Evolutionary conservation across 2,329 filamentous ascomycete genomes (phyloP), one percentile per base, ranked within the genome.

Genomic region (Ophiocordyceps camponoti-leonardi): DNA sequence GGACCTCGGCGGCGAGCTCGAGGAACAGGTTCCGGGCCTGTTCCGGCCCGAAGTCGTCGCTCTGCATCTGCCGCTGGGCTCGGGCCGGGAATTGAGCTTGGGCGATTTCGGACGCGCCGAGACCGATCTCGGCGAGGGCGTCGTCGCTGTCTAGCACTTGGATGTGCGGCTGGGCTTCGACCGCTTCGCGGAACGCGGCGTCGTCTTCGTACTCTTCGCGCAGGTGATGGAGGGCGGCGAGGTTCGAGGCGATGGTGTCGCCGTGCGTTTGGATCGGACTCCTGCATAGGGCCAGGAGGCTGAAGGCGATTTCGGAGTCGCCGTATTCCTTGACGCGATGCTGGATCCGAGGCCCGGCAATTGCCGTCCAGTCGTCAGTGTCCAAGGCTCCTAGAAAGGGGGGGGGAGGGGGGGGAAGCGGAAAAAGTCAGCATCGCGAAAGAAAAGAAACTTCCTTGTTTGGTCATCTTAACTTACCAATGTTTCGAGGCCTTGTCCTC

Each of bases 281-380:
- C 47, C 75, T 73, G 50, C 81, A 82, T 2, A 94, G 64, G 22
- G 85, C 80, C 43, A 94, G 69, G 35, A 94, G 74, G 50, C 77
- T 87, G 63, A 86, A 93, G n/a, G 80, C 73, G 28, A 85, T 71
- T 45, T 77, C 71, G 12, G 71, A 75, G 31, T 76, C 77, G 49
- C 76, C 74, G 50, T 81, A 79, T 49, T 76, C 71, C 10, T 69
- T 61, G 72, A 93, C 90, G 41, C 82, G 74, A 1, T 68, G 65
- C 44, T 77, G 63, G 45, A 94, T 81, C 10, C 79, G 72, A 0
- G 76, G 73, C 44, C 70, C 71, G 1, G 79, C 82, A 7, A 81
- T 60, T 2, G 65, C 60, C 4, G 86, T 68, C 87, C 87, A 94
- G 53, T 81, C 70, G 6, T 47, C 48, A 1, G 39, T 40, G 2